Evolutionary conservation across 805 yeast species (phyloP), one percentile per base, ranked within the genome.

Genomic region (Torulaspora maleeae): DNA sequence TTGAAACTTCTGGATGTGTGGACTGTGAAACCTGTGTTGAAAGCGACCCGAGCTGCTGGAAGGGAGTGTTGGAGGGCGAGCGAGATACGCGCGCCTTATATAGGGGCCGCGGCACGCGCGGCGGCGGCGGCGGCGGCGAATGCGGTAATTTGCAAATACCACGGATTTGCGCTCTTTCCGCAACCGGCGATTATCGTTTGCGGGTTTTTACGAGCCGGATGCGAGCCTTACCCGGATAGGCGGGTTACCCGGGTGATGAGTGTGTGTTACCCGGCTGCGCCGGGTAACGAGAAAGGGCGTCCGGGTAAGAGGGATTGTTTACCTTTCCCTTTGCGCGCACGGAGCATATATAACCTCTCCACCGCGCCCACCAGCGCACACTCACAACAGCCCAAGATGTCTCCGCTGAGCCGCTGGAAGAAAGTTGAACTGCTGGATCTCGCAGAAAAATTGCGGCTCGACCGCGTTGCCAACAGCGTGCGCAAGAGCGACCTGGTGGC

Each of bases 381-480:
- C 15, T 36, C 38, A 17, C 38, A 15, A 13, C 28, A 36, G 15
- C 15, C 15, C 17, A 15, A 13, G 33, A 47, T 37, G 19, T 51
- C 58, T 12, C 37, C 47, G 33, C 56, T 55, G 40, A 47, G 46
- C 11, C 57, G 50, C 41, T 52, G 63, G 63, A 59, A 53, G 47
- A 62, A 61, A 45, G 53, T 52, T 12, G 59, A 61, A 32, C 44
- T 61, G 35, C 36, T 61, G 15, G 64, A 61, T 38, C 42, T 62
- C 29, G 57, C 54, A 4, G 53, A 54, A 36, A 63, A 56, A 43
- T 48, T 60, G 24, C 53, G 52, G 27, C 16, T 61, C 9, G 38
- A 44, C 27, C 54, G 50, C 27, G 38, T 57, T 12, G 43, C 58
- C 10, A 45, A 45, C 29, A 38, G 44, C 24, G 42, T 49, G 13